phyloP scores from a whole-genome alignment of 371 early-diverging fungal genomes.

The Rhizopus arrhizus region DNA sequence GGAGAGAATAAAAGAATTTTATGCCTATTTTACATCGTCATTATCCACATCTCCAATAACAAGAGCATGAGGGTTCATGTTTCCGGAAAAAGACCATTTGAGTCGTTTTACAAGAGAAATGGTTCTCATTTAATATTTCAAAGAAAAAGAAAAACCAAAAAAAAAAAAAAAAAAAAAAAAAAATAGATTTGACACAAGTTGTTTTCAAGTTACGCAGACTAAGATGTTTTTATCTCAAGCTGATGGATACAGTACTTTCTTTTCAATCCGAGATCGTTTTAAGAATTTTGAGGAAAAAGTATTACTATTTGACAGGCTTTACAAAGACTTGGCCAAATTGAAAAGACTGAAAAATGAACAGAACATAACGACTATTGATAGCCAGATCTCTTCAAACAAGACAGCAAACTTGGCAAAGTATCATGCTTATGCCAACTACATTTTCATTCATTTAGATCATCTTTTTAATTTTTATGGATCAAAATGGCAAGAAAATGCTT shows the following conservation, averaged over 20 bases:
- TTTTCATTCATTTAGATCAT: no score
- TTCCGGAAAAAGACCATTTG: conserved; percentile 81
- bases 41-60: conserved; percentile 83
- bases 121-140: conserved; percentile 48
- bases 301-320: no score
- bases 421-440: no score
- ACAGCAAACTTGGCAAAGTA: no score
- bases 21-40: conserved; percentile 60
- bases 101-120: conserved; percentile 74
- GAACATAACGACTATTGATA: no score
- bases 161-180: conserved; percentile 1
- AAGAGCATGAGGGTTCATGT: conserved; percentile 78
- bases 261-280: neutral
- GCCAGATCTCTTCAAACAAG: no score
- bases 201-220: no score
- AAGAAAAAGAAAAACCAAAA: neutral
- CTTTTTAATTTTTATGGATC: no score
- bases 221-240: neutral
- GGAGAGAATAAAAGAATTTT: neutral
- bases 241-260: neutral
- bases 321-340: no score
- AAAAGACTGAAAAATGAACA: no score
- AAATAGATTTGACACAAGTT: neutral
- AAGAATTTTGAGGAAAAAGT: no score
- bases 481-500: no score